Conservation (phyloP, 2,329 filamentous ascomycete genomes). For the Cercospora janseana region DNA sequence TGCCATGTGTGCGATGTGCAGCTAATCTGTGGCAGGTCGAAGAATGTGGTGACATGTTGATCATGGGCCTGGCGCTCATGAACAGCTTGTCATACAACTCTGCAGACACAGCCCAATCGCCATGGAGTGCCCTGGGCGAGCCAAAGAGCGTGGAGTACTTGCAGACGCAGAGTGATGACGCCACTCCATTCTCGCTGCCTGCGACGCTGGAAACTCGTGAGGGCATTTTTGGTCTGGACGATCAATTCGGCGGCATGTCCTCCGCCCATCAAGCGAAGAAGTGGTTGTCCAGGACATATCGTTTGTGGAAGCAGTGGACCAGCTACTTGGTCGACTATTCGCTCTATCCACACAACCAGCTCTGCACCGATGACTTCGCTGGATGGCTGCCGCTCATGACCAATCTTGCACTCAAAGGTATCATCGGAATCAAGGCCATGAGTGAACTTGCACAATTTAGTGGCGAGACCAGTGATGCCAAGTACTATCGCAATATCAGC, state of each 20-base stretch:
- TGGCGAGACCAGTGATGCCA: constrained; percentile 56
- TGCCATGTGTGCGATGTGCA: background rate
- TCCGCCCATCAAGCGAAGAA: constrained; percentile 58
- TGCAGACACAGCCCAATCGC: constrained; percentile 55
- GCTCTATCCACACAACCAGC: constrained; percentile 70
- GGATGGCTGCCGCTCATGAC: constrained; percentile 76
- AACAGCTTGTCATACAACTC: constrained; percentile 68
- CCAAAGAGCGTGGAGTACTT: constrained; percentile 21
- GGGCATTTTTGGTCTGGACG: constrained; percentile 59
- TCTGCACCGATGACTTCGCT: constrained; percentile 82
- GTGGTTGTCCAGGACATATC: constrained; percentile 69
- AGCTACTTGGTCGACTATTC: constrained; percentile 73
- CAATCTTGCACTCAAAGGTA: constrained; percentile 79
- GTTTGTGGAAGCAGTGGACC: constrained; percentile 74
- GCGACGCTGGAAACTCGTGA: constrained; percentile 48
- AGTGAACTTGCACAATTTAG: constrained; percentile 64
- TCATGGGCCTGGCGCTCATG: constrained; percentile 63
- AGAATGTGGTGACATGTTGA: constrained; percentile 76
- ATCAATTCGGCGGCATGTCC: constrained; percentile 56
- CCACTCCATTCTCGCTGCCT: constrained; percentile 50
- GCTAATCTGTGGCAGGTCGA: constrained; percentile 48
- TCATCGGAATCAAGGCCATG: constrained; percentile 78
- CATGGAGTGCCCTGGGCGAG: constrained; percentile 53
- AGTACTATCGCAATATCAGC: constrained; percentile 60
- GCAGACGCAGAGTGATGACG: constrained; percentile 33